phyloP scores from a whole-genome alignment of 1,284 basidiomycete species.

The Cerioporus squamosus region DNA sequence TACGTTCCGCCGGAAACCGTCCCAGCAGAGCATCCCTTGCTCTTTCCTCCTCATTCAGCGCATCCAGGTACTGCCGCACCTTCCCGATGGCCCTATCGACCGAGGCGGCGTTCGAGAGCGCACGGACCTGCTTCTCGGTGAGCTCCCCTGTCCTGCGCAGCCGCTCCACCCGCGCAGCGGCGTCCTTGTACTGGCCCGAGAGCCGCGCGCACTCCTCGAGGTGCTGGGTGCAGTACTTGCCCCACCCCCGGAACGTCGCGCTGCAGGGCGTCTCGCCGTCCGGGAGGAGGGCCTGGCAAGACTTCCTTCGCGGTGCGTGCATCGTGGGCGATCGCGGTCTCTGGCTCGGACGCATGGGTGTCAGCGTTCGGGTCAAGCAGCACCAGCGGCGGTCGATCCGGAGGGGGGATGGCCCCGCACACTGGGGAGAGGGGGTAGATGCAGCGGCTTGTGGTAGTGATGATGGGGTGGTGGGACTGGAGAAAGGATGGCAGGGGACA shows the following conservation, averaged over 20 bases:
- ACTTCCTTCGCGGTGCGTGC: conserved; percentile 11
- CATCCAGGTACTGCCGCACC: conserved; percentile 3
- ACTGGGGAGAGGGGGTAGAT: too few relatives aligned
- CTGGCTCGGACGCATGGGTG: neutral
- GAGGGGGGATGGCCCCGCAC: too few relatives aligned
- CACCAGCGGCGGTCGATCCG: too few relatives aligned
- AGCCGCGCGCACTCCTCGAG: conserved; percentile 14
- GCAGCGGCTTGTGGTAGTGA: too few relatives aligned
- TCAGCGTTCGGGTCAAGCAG: too few relatives aligned
- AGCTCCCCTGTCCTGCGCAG: conserved; percentile 5
- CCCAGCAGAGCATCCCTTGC: neutral
- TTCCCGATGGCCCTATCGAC: conserved; percentile 8
- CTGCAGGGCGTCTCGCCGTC: conserved; percentile 11
- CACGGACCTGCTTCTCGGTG: conserved; percentile 3
- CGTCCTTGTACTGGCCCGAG: conserved; percentile 9
- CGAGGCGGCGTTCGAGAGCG: neutral
- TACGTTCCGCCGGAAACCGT: conserved; percentile 10
- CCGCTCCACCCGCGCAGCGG: conserved; percentile 11
- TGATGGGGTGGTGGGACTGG: too few relatives aligned
- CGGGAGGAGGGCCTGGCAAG: conserved; percentile 11
- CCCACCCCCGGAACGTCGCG: conserved; percentile 12
- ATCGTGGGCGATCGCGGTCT: conserved; percentile 8
- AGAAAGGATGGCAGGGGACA: too few relatives aligned
- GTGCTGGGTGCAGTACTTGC: conserved; percentile 6
- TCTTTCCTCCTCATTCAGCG: conserved; percentile 3